Percentiles rank a stretch among this genome's conserved stretches.
Evolutionary conservation across 306 rosid species (phyloP).

Genomic region (Chamaecrista fasciculata): DNA sequence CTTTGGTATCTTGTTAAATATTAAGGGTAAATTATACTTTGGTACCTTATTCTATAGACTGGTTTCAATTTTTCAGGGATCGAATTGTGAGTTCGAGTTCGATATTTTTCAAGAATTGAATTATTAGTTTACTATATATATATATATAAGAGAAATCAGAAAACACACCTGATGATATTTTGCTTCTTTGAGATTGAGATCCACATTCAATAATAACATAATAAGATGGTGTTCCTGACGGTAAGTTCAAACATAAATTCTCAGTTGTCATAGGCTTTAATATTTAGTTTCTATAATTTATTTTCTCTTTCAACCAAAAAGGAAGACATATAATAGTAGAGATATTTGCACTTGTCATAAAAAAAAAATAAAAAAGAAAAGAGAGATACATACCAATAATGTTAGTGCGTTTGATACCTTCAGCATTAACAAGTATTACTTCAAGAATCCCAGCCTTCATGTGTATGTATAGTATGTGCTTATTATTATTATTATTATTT

Average conservation of each 20-base stretch:
- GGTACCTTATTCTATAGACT: no score
- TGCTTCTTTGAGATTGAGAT: slow-evolving; percentile 51
- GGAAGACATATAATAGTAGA: no score
- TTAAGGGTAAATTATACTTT: no score
- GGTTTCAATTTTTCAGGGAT: no score
- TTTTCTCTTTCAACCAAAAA: no score
- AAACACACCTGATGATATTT: slow-evolving; percentile 55
- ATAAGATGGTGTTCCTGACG: slow-evolving; percentile 56
- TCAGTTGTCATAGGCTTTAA: background rate
- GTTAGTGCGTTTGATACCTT: slow-evolving; percentile 60
- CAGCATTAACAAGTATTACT: slow-evolving; percentile 71
- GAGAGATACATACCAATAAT: slow-evolving; percentile 49
- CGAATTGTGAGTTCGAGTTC: no score
- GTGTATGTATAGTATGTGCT: background rate
- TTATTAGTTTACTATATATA: no score
- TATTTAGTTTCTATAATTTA: background rate
- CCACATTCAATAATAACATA: slow-evolving; percentile 64
- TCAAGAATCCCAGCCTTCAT: slow-evolving; percentile 62
- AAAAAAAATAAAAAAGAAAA: background rate
- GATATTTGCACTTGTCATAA: no score
- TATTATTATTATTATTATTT: no score
- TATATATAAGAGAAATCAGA: background rate
- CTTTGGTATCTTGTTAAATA: no score
- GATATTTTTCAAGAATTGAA: no score
- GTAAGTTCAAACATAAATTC: background rate